These are phyloP conservation scores for Cephalotrichum gorgonifer DNA, from an alignment of 2,329 filamentous ascomycete genomes.

Conservation along the genomic window DNA sequence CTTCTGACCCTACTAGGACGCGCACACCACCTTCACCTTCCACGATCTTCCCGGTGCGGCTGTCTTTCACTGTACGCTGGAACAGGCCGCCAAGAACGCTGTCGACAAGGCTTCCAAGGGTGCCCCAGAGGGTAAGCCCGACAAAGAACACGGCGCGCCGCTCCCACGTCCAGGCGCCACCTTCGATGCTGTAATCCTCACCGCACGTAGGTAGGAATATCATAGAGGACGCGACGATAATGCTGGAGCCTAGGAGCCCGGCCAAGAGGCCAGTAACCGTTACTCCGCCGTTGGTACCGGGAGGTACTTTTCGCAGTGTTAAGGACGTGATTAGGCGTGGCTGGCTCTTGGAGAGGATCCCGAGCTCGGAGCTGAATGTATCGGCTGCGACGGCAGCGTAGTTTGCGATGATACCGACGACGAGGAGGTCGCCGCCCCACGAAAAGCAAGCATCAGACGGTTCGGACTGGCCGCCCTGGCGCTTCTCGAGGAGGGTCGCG, in stretches of 20 bases:
- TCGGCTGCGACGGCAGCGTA: slow-evolving; percentile 90
- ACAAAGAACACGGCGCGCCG: slow-evolving; percentile 37
- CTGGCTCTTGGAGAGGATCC: slow-evolving; percentile 66
- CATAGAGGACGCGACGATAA: slow-evolving; percentile 56
- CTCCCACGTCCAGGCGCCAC: slow-evolving; percentile 35
- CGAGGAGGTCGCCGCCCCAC: slow-evolving; percentile 52
- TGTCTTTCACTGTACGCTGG: slow-evolving; percentile 79
- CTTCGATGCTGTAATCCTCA: slow-evolving; percentile 26
- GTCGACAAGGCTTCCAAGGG: slow-evolving; percentile 74
- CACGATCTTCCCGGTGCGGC: slow-evolving; percentile 74
- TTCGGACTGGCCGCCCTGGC: slow-evolving; percentile 13
- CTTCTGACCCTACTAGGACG: slow-evolving; percentile 24
- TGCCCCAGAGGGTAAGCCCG: slow-evolving; percentile 61
- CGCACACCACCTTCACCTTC: slow-evolving; percentile 69
- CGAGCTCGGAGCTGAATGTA: slow-evolving; percentile 90
- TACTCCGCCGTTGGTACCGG: slow-evolving; percentile 89
- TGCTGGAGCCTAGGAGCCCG: slow-evolving; percentile 62
- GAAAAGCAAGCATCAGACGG: slow-evolving; percentile 33
- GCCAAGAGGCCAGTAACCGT: slow-evolving; percentile 64
- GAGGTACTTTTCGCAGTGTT: slow-evolving; percentile 66
- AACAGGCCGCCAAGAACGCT: slow-evolving; percentile 76
- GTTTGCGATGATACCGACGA: slow-evolving; percentile 62
- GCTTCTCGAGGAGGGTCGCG: slow-evolving; percentile 44
- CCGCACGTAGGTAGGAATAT: slow-evolving; percentile 60
- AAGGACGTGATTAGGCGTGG: slow-evolving; percentile 82